These are phyloP conservation scores for Naegleria fowleri DNA, from an alignment of 208 protist genomes.

Conservation along the genomic window DNA sequence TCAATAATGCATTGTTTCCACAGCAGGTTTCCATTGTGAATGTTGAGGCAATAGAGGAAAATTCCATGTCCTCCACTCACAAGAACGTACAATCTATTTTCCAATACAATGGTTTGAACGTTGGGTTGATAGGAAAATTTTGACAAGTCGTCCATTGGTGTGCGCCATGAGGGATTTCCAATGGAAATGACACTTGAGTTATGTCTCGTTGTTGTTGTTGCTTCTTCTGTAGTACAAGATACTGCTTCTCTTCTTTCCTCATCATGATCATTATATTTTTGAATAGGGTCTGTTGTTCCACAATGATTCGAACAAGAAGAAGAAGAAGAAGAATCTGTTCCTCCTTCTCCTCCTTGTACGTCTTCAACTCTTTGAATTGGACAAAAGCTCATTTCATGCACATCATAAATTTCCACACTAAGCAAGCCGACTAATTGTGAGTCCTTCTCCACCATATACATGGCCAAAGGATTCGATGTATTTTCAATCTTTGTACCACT, in stretches of 20 bases:
- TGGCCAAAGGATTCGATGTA: neutral
- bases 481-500: neutral
- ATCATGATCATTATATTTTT: too few relatives aligned
- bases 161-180: neutral
- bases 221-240: too few relatives aligned
- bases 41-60: neutral
- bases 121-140: neutral
- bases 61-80: neutral
- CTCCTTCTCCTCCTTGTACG: too few relatives aligned
- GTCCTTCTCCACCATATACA: neutral
- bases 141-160: neutral
- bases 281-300: too few relatives aligned
- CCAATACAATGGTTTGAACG: neutral
- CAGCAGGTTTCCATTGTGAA: neutral
- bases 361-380: too few relatives aligned
- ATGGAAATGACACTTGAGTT: neutral
- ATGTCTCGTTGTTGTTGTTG: too few relatives aligned
- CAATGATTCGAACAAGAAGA: too few relatives aligned
- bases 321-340: too few relatives aligned
- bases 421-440: neutral
- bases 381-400: too few relatives aligned
- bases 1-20: neutral
- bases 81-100: neutral
- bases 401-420: too few relatives aligned
- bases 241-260: too few relatives aligned